Evolutionary conservation across 331 rosid species (phyloP).

Genomic region (Quercus phellos): DNA sequence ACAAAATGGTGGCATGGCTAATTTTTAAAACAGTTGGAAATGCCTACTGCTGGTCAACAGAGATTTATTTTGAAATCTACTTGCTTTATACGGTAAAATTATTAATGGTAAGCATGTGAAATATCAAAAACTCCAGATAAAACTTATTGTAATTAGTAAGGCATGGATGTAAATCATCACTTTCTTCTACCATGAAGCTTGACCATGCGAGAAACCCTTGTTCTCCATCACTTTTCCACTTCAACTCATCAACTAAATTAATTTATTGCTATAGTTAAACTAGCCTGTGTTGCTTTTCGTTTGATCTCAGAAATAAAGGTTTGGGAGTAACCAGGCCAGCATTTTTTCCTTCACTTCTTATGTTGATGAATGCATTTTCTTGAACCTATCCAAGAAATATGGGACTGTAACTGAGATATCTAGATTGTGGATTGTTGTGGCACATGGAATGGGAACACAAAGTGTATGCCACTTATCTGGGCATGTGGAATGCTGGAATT

Average conservation of each 20-base stretch:
- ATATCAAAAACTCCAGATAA: not conserved
- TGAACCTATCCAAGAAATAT: not conserved
- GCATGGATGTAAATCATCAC: no score
- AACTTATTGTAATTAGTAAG: not conserved
- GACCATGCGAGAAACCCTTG: no score
- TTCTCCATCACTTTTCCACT: not conserved
- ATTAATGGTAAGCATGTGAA: not conserved
- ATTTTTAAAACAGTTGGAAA: not conserved
- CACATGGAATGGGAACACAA: not conserved
- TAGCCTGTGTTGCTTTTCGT: not conserved
- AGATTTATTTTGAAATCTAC: not conserved
- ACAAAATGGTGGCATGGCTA: not conserved
- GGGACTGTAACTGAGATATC: not conserved
- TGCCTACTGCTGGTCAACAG: not conserved
- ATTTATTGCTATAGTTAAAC: not conserved
- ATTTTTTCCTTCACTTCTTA: not conserved
- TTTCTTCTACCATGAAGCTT: no score
- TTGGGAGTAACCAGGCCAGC: not conserved
- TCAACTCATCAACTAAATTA: not conserved
- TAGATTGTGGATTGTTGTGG: not conserved
- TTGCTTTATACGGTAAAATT: not conserved
- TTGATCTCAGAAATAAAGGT: no score
- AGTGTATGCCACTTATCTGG: not conserved
- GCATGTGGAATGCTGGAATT: not conserved
- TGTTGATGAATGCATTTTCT: not conserved